Conservation (phyloP, 331 rosid species). For the Pyracantha coccinea region DNA sequence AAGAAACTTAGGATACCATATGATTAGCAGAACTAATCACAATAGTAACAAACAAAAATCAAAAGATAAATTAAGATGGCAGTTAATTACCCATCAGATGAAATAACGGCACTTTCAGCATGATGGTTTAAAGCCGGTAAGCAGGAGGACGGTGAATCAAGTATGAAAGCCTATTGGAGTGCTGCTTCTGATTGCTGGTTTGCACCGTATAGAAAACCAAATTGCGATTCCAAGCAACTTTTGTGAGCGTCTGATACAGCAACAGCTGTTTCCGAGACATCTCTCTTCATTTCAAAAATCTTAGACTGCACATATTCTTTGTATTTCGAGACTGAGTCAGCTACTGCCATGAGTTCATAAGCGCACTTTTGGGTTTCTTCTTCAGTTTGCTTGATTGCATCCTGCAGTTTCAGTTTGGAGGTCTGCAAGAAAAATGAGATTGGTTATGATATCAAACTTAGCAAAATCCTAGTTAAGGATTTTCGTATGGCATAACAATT, state of each 20-base stretch:
- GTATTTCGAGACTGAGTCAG: slow-evolving; percentile 51
- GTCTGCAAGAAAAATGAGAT: slow-evolving; percentile 27
- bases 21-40: background rate
- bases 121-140: background rate
- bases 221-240: slow-evolving; percentile 29
- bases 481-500: no score
- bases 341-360: slow-evolving; percentile 37
- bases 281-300: slow-evolving; percentile 49
- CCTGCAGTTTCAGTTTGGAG: slow-evolving; percentile 55
- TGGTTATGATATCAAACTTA: background rate
- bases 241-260: slow-evolving; percentile 41
- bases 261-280: slow-evolving; percentile 46
- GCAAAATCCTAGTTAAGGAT: no score
- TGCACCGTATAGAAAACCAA: slow-evolving; percentile 10
- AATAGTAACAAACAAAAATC: background rate
- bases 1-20: no score
- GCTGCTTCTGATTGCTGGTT: background rate
- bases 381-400: slow-evolving; percentile 46
- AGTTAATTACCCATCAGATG: background rate
- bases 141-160: background rate
- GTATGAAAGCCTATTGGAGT: background rate
- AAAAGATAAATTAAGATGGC: background rate
- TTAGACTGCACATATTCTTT: slow-evolving; percentile 47
- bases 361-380: slow-evolving; percentile 47
- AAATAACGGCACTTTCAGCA: background rate